Evolutionary conservation across 306 rosid species (phyloP).

Genomic region (Quercus agrifolia): DNA sequence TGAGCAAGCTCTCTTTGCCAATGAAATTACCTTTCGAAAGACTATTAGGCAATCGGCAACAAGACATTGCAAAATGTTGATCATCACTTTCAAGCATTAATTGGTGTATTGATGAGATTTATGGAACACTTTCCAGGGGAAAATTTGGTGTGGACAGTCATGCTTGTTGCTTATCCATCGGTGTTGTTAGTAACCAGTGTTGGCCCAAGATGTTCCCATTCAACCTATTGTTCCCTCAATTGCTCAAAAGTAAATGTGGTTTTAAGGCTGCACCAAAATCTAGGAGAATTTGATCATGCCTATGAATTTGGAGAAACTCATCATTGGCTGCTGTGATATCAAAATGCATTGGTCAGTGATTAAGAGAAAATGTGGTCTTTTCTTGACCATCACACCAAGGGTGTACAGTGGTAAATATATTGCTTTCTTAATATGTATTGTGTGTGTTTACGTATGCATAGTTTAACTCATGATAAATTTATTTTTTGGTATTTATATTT

Average conservation of each 20-base stretch:
- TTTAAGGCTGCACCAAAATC: too few relatives aligned
- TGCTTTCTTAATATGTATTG: too few relatives aligned
- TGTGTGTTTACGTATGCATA: too few relatives aligned
- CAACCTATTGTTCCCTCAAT: not conserved
- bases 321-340: too few relatives aligned
- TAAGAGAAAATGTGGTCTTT: too few relatives aligned
- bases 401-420: too few relatives aligned
- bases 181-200: not conserved
- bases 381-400: not conserved
- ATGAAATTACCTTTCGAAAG: not conserved
- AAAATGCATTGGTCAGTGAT: too few relatives aligned
- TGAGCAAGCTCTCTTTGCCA: not conserved
- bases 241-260: too few relatives aligned
- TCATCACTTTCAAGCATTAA: not conserved
- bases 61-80: not conserved
- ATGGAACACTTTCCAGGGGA: not conserved
- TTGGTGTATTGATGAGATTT: not conserved
- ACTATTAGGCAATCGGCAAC: not conserved
- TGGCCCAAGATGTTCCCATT: conserved; percentile 7
- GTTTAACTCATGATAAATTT: too few relatives aligned
- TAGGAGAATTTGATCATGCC: not conserved
- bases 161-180: not conserved
- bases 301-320: too few relatives aligned
- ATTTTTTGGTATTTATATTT: too few relatives aligned
- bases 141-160: too few relatives aligned